Conservation (phyloP, 441 rosid genomes). For the Eutrema salsugineum region DNA sequence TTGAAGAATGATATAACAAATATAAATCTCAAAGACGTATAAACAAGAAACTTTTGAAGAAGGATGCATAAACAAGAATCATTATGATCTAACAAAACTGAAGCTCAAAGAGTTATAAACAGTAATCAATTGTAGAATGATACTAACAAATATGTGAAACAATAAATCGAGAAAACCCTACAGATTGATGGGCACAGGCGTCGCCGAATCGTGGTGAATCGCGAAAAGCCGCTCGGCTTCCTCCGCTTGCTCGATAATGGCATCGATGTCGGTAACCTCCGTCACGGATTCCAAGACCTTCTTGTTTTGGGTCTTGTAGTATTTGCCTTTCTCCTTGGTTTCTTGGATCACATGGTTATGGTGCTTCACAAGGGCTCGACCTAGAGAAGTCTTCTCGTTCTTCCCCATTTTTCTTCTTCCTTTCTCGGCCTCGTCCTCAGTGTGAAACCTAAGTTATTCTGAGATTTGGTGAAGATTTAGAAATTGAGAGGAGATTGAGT, state of each 20-base stretch:
- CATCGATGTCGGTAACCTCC: conserved; percentile 76
- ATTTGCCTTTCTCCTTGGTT: conserved; percentile 72
- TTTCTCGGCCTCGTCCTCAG: neutral
- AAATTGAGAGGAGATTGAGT: neutral
- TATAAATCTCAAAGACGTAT: too few relatives aligned
- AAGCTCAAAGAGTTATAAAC: neutral
- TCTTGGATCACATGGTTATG: conserved; percentile 80
- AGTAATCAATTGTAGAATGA: neutral
- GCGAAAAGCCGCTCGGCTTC: conserved; percentile 56
- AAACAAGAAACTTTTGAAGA: too few relatives aligned
- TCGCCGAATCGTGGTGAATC: conserved; percentile 36
- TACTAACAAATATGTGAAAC: neutral
- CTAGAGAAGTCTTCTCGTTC: conserved; percentile 74
- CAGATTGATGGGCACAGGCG: conserved; percentile 51
- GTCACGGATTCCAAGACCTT: conserved; percentile 82
- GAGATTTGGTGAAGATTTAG: neutral
- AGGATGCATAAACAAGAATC: neutral
- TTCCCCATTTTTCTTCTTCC: conserved; percentile 55
- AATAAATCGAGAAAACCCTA: conserved; percentile 18
- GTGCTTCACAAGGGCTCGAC: conserved; percentile 83
- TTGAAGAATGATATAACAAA: too few relatives aligned
- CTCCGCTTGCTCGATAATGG: conserved; percentile 70
- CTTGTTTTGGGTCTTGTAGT: conserved; percentile 54
- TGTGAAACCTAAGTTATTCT: neutral
- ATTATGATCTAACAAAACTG: neutral